Evolutionary conservation across 805 yeast species (phyloP), one percentile per base, ranked within the genome.

Genomic region (Yamadazyma ubonensis): DNA sequence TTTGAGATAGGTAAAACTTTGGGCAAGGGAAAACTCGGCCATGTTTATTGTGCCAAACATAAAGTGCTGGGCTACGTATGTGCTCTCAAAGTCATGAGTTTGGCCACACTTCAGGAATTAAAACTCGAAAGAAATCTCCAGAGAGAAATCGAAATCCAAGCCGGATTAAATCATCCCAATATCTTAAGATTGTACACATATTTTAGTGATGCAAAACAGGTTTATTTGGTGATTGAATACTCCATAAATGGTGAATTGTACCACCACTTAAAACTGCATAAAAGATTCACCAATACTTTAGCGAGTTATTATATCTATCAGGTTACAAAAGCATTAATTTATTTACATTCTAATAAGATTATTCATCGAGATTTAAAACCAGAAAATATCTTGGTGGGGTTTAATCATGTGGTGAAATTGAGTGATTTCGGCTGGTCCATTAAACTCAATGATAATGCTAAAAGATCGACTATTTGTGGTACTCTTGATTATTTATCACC

Each of bases 371-470:
- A 91, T 57, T 78, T 91, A 48, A 91, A 91, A 60, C 98, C 98
- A 0, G 98, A 93, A 57, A 91, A 91, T 53, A 85, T 91, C 36
- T 63, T 91, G 30, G 66, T 91, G 8, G 87, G 88, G 5, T 74
- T 81, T 44, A 79, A 86, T 54, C 86, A 89, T 47, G 76, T 76
- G 17, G 72, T 91, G 39, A 91, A 90, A 58, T 72, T 91, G 27
- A 83, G 96, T 14, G 99, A 91, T 63, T 91, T 93, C 58, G 99
- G 99, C 10, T 91, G 97, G 97, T 84, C 95, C 41, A 91, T 90
- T 46, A 42, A 42, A 26, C 39, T 55, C 6, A 38, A 48, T 16
- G 33, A 52, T 2, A 29, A 42, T 14, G 44, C 43, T 8, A 75
- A 77, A 46, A 67, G 96, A 53, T 71, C 79, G 11, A 91, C 98